phyloP scores from a whole-genome alignment of 1,284 basidiomycete species.

The Marasmius fiardii region DNA sequence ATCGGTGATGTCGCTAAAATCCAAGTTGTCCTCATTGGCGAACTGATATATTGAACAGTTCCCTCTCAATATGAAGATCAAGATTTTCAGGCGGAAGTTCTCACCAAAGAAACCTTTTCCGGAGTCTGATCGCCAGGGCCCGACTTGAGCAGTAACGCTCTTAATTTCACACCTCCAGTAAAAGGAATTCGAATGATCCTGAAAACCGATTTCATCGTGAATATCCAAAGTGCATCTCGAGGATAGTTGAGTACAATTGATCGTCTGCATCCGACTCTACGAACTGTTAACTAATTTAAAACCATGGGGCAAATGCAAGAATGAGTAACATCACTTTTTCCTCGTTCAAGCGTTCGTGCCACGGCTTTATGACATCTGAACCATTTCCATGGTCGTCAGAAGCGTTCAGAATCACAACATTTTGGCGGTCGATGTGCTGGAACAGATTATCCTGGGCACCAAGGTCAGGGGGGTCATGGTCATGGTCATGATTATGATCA shows the following conservation, averaged over 20 bases:
- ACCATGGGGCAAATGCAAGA: constrained; percentile 2
- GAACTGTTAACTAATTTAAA: constrained; percentile 39
- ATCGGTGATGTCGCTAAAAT: constrained; percentile 70
- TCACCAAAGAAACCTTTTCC: constrained; percentile 59
- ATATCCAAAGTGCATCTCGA: not conserved
- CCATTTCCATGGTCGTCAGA: constrained; percentile 36
- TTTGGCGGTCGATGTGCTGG: constrained; percentile 63
- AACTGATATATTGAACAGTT: constrained; percentile 41
- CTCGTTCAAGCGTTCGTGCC: constrained; percentile 68
- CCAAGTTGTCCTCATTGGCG: constrained; percentile 65
- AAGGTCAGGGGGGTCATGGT: constrained; percentile 40
- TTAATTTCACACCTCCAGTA: constrained; percentile 74
- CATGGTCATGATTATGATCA: constrained; percentile 43
- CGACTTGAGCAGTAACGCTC: constrained; percentile 69
- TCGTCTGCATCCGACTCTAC: constrained; percentile 82
- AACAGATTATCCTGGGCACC: constrained; percentile 71
- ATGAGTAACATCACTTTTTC: constrained; percentile 39
- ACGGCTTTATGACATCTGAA: constrained; percentile 68
- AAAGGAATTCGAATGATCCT: constrained; percentile 81
- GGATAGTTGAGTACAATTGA: constrained; percentile 55
- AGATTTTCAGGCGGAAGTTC: constrained; percentile 25
- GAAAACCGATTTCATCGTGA: constrained; percentile 6
- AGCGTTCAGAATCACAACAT: constrained; percentile 71
- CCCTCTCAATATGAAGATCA: too few relatives aligned
- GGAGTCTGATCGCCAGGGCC: constrained; percentile 74